Conservation (phyloP, 2,329 filamentous ascomycete species). For the Aspergillus quadrilineatus region DNA sequence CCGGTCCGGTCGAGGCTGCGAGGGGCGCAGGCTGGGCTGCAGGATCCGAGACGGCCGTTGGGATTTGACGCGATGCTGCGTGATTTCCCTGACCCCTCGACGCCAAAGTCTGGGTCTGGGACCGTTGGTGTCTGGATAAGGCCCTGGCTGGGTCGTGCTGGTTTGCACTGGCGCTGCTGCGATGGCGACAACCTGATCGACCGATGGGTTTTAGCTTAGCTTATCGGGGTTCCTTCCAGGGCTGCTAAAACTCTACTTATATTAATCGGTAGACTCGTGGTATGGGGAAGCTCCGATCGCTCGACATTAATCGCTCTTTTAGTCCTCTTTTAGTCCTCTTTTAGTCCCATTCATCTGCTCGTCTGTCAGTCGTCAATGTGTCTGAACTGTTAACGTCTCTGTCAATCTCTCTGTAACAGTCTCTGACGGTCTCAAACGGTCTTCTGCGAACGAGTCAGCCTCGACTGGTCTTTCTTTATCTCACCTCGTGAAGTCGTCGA, state of each 20-base stretch:
- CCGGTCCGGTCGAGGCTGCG: not conserved
- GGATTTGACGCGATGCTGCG: not conserved
- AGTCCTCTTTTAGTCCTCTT: not conserved
- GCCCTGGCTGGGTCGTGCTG: not conserved
- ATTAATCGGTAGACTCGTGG: not conserved
- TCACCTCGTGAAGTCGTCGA: not conserved
- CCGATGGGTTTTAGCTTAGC: not conserved
- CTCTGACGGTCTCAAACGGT: no score
- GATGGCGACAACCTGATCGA: conserved; percentile 4
- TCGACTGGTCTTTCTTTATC: not conserved
- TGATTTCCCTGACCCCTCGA: not conserved
- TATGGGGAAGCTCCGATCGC: not conserved
- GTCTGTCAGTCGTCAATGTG: no score
- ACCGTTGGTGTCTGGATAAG: not conserved
- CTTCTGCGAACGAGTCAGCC: not conserved
- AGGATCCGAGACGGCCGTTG: not conserved
- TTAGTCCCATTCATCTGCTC: no score
- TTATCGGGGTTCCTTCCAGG: not conserved
- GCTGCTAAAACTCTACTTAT: not conserved
- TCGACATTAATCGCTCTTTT: not conserved
- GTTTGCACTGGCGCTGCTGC: not conserved
- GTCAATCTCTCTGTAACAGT: no score
- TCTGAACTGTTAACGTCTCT: no score
- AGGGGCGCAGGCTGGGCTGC: no score
- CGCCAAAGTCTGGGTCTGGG: not conserved